Evolutionary conservation across 257 asterid genomes (phyloP).

Genomic region (Gardenia jasminoides): DNA sequence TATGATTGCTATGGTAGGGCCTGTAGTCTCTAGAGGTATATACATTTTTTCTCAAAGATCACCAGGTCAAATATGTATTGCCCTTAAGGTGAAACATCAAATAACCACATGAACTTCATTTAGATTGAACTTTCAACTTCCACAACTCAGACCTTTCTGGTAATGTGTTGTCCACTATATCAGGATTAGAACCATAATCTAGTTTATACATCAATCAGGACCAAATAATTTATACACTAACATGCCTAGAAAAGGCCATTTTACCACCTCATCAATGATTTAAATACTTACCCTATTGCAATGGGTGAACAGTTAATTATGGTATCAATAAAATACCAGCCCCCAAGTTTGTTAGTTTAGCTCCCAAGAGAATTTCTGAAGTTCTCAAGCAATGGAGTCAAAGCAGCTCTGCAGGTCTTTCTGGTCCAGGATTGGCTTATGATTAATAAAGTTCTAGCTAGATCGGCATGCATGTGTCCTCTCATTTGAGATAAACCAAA

Average conservation of each 20-base stretch:
- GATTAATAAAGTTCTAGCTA: neutral
- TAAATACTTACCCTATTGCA: neutral
- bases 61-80: constrained; percentile 2
- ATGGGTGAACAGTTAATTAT: neutral
- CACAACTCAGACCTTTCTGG: neutral
- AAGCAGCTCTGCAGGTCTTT: neutral
- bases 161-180: neutral
- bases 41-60: neutral
- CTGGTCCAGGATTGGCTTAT: neutral
- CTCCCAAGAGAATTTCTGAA: neutral
- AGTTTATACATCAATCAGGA: neutral
- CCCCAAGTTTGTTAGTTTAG: neutral
- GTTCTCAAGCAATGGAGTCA: neutral
- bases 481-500: too few species aligned
- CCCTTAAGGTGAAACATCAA: neutral
- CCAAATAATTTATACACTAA: neutral
- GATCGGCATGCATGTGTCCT: neutral
- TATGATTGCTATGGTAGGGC: neutral
- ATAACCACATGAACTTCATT: neutral
- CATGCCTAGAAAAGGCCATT: neutral
- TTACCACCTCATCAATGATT: neutral
- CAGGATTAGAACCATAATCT: neutral
- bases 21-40: neutral
- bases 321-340: neutral
- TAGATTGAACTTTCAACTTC: neutral